Percentiles rank a stretch among this genome's conserved stretches.
Conservation (phyloP, 305 asterid species). For the Fraxinus angustifolia region DNA sequence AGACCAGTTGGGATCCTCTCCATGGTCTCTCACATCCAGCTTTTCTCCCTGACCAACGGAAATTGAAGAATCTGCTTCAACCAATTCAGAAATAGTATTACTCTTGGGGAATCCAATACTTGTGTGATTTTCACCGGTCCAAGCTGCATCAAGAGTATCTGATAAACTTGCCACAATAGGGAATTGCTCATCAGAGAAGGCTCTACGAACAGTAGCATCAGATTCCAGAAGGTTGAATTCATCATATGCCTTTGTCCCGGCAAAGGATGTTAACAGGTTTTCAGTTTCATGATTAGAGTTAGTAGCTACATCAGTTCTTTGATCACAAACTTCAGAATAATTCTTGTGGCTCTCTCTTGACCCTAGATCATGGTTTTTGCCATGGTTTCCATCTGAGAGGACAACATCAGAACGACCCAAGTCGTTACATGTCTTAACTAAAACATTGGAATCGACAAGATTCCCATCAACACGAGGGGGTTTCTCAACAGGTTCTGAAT, state of each 20-base stretch:
- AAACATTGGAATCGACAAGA: conserved; percentile 28
- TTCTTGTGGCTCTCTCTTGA: conserved; percentile 20
- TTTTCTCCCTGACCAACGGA: conserved; percentile 37
- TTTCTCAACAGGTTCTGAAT: conserved; percentile 39
- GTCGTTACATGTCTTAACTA: conserved; percentile 30
- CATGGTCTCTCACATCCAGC: conserved; percentile 45
- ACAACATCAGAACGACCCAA: conserved; percentile 27
- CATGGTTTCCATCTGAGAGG: conserved; percentile 32
- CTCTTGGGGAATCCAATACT: conserved; percentile 35
- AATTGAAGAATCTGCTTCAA: conserved; percentile 40
- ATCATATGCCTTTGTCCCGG: conserved; percentile 32
- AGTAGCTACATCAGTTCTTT: conserved; percentile 25
- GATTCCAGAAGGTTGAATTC: conserved; percentile 43
- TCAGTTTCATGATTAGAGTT: conserved; percentile 29
- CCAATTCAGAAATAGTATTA: conserved; percentile 36
- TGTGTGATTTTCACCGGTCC: conserved; percentile 78
- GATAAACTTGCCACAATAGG: conserved; percentile 56
- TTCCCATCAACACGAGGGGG: conserved; percentile 35
- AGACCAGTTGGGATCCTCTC: conserved; percentile 37
- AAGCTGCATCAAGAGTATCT: conserved; percentile 86
- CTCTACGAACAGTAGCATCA: conserved; percentile 40
- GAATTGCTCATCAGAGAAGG: conserved; percentile 61
- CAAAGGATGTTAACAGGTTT: conserved; percentile 27
- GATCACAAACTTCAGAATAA: conserved; percentile 33
- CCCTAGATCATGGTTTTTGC: conserved; percentile 36